Evolutionary conservation across 75 land plant genomes (phyloP), one percentile per base, ranked within the genome.

Genomic region (Pseudotsuga menziesii): DNA sequence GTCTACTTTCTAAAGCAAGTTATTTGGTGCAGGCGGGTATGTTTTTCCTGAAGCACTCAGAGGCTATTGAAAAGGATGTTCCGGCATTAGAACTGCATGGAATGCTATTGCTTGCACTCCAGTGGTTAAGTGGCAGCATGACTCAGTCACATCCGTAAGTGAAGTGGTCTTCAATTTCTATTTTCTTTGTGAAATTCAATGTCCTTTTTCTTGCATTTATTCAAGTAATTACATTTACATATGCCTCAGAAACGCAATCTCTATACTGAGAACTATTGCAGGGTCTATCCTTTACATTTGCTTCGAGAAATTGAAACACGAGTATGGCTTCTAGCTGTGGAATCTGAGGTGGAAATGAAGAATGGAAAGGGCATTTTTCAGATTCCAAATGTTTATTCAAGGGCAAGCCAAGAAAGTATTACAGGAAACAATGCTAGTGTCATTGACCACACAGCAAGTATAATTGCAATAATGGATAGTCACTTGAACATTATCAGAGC

Each of bases 321-420:
- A 77, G 92, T 97, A 15, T 97, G 99, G 99, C 92, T 97, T 15
- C 83, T 97, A 62, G 99, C 94, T 54, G 99, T 97, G 48, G 98
- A 94, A 77, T 91, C 95, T 23, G 93, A 91, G 80, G 91, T 86
- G 20, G 85, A 90, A 79, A 55, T 80, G 17, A 91, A 89, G 74
- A 78, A 69, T 75, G 91, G 88, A 58, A 72, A 84, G 36, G 84
- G 81, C 73, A 70, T 79, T 56, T 69, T 69, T 39, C 74, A 77
- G 72, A 52, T 55, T 20, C 41, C 63, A 76, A 74, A 41, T 57
- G 74, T 52, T 39, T 48, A 63, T 36, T 64, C 35, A 3, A 80
- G 73, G 69, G 73, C 82, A 11, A 72, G 6, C 22, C 81, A 80
- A 48, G 87, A 83, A 56, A 72, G 56, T 35, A 56, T 74, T 7